Conservation (phyloP, 2,329 filamentous ascomycete species). For the Ceratocystis smalleyi region DNA sequence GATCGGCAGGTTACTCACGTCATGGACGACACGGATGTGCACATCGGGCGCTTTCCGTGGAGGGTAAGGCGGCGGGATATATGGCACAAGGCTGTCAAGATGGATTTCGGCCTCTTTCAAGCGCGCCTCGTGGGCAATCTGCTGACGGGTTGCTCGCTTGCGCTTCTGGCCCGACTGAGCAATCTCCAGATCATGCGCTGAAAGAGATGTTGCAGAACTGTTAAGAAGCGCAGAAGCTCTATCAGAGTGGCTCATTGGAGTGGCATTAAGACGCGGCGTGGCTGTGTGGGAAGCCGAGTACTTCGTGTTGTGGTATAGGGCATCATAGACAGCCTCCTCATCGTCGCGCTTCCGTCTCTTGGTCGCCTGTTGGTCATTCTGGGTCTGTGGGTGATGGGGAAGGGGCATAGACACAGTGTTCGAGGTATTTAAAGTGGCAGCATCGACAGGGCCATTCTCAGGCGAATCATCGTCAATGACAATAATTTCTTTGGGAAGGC, state of each 20-base stretch:
- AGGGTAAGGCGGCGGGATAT: conserved; percentile 74
- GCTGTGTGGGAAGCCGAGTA: conserved; percentile 56
- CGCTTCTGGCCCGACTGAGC: conserved; percentile 66
- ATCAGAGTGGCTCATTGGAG: conserved; percentile 58
- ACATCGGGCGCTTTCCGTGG: conserved; percentile 81
- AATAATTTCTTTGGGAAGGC: conserved; percentile 64
- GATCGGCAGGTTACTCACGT: conserved; percentile 35
- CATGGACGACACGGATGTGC: conserved; percentile 42
- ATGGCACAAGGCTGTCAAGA: conserved; percentile 58
- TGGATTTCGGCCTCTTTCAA: conserved; percentile 56
- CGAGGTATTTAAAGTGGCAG: conserved; percentile 19
- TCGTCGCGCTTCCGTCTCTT: conserved; percentile 61
- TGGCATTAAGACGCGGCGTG: conserved; percentile 52
- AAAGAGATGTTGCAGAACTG: conserved; percentile 72
- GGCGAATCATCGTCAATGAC: conserved; percentile 66
- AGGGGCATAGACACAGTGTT: conserved; percentile 17
- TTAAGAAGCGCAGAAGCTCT: conserved; percentile 66
- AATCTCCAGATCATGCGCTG: conserved; percentile 49
- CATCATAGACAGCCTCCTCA: conserved; percentile 39
- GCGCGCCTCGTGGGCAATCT: conserved; percentile 68
- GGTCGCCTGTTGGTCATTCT: conserved; percentile 34
- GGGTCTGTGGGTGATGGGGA: conserved; percentile 19
- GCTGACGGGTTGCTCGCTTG: conserved; percentile 63
- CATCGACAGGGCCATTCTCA: conserved; percentile 30
- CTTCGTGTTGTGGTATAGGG: conserved; percentile 56